Evolutionary conservation across 139 green algal species (phyloP), one percentile per base, ranked within the genome.

Genomic region (Chlorella sorokiniana): DNA sequence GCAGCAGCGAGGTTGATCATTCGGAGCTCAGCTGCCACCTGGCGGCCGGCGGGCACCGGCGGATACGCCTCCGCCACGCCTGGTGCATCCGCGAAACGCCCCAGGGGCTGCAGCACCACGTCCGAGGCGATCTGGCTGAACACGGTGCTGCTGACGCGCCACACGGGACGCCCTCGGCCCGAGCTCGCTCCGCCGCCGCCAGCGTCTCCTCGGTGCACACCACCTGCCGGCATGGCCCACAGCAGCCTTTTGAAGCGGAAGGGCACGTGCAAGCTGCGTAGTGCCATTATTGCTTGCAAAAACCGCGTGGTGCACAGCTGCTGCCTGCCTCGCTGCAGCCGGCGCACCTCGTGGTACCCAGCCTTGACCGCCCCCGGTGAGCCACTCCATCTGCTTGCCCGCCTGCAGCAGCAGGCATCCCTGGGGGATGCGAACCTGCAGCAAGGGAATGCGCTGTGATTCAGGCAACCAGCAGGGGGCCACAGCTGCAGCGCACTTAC

Each of bases 401-500:
- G 96, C 95, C 84, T 95, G 87, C 40, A 98, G 79, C 22, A 99
- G 82, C 68, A 98, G 88, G 83, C 96, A 98, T 42, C 96, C 91
- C 23, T 89, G 81, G 14, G 48, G 65, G 23, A 72, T 72, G 65
- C 65, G 65, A 27, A 72, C 64, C 64, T 70, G 33, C 64, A 45
- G 33, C 64, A 22, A 14, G 11, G 7, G 6, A 5, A n/a, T n/a
- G n/a, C n/a, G n/a, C n/a, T n/a, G n/a, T n/a, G n/a, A n/a, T n/a
- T n/a, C n/a, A n/a, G n/a, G n/a, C n/a, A n/a, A n/a, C n/a, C n/a
- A n/a, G n/a, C n/a, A n/a, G n/a, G n/a, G n/a, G n/a, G n/a, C n/a
- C n/a, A n/a, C n/a, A n/a, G n/a, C n/a, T n/a, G n/a, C n/a, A n/a
- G n/a, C n/a, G 52, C 0, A 16, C 10, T n/a, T 45, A 35, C 14